Conservation (phyloP, 2,329 filamentous ascomycete species). For the Apiospora koreana region DNA sequence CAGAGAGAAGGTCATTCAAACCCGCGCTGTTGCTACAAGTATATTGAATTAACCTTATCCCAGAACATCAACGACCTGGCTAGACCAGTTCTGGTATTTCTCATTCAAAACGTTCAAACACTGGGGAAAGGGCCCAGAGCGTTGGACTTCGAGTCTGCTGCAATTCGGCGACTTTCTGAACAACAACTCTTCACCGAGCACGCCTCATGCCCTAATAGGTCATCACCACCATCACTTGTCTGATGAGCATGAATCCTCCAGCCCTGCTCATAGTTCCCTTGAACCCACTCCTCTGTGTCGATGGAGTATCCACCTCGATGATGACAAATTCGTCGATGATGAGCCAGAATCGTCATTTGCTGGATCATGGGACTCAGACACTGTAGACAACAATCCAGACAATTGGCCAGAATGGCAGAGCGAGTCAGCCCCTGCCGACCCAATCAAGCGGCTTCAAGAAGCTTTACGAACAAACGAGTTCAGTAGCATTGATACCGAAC, state of each 20-base stretch:
- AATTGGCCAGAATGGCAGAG: background rate
- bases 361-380: too few relatives aligned
- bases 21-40: background rate
- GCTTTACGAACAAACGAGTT: background rate
- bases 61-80: conserved; percentile 27
- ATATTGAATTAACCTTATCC: conserved; percentile 18
- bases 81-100: conserved; percentile 37
- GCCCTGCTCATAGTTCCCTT: background rate
- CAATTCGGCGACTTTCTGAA: conserved; percentile 3
- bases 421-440: background rate
- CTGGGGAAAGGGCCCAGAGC: conserved; percentile 29
- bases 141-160: conserved; percentile 24
- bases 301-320: background rate
- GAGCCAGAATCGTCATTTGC: too few relatives aligned
- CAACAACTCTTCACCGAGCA: background rate
- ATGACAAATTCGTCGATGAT: too few relatives aligned
- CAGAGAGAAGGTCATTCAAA: conserved; percentile 19
- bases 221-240: background rate
- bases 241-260: background rate
- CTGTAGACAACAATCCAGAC: background rate
- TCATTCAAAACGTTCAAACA: conserved; percentile 30
- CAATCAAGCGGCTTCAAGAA: background rate
- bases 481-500: background rate
- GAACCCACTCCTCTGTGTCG: background rate
- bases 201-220: background rate